Conservation (phyloP, 1,284 basidiomycete genomes). For the Ceraceosorus guamensis region DNA sequence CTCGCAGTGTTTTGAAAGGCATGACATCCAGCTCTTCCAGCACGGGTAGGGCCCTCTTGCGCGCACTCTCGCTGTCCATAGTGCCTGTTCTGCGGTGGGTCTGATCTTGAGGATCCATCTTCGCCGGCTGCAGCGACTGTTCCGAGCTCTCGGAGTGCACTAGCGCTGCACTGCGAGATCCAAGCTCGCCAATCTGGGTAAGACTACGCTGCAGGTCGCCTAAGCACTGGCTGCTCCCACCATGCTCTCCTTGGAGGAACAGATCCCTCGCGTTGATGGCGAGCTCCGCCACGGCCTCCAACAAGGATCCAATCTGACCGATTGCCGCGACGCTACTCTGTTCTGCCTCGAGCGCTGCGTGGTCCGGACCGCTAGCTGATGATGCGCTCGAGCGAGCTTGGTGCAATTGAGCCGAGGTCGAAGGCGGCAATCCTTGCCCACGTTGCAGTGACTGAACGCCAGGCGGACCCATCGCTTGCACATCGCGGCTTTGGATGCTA, state of each 20-base stretch:
- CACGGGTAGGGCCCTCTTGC: constrained; percentile 1
- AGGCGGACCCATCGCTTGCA: too few relatives aligned
- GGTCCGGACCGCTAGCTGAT: not conserved
- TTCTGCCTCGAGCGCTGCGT: not conserved
- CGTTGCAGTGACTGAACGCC: too few relatives aligned
- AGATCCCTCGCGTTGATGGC: constrained; percentile 31
- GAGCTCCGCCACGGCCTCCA: constrained; percentile 31
- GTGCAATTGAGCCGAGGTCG: too few relatives aligned
- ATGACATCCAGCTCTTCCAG: constrained; percentile 3
- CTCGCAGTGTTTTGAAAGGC: constrained; percentile 14
- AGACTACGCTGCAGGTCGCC: constrained; percentile 31
- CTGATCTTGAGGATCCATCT: not conserved
- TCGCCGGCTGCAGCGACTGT: not conserved
- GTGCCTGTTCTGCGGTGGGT: constrained; percentile 2
- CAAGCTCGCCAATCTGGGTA: constrained; percentile 30
- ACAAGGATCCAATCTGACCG: constrained; percentile 23
- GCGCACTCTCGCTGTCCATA: not conserved
- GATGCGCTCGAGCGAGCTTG: too few relatives aligned
- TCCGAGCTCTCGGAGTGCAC: not conserved
- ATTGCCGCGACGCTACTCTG: constrained; percentile 9
- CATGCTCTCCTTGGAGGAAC: constrained; percentile 30
- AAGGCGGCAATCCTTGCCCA: too few relatives aligned
- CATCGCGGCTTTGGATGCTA: too few relatives aligned
- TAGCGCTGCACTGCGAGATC: constrained; percentile 22
- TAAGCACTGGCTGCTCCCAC: constrained; percentile 27